Evolutionary conservation across 2,329 filamentous ascomycete species (phyloP).

Genomic region (Stemphylium vesicarium): DNA sequence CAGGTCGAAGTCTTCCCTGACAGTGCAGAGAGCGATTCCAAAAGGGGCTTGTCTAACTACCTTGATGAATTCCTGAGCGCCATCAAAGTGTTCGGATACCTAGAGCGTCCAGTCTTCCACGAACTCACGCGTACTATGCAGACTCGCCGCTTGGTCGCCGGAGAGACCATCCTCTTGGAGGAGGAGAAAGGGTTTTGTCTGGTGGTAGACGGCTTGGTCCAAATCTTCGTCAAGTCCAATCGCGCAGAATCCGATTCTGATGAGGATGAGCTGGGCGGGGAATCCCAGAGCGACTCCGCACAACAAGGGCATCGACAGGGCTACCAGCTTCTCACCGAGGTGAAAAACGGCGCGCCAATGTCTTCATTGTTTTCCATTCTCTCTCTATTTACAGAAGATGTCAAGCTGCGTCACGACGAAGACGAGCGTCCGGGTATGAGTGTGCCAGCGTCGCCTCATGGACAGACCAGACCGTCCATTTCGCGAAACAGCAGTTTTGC

Average conservation of each 20-base stretch:
- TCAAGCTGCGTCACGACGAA: slow-evolving; percentile 74
- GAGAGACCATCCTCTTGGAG: slow-evolving; percentile 92
- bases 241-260: slow-evolving; percentile 54
- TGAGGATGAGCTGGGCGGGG: slow-evolving; percentile 53
- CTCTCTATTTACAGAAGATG: slow-evolving; percentile 94
- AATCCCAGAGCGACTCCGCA: slow-evolving; percentile 62
- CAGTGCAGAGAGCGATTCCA: slow-evolving; percentile 84
- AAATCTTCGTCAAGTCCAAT: slow-evolving; percentile 96
- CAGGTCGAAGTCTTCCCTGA: slow-evolving; percentile 96
- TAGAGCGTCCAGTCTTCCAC: slow-evolving; percentile 96
- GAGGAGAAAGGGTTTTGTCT: slow-evolving; percentile 98
- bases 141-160: slow-evolving; percentile 92
- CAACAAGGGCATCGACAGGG: slow-evolving; percentile 72
- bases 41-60: slow-evolving; percentile 93
- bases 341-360: slow-evolving; percentile 98
- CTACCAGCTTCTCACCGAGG: slow-evolving; percentile 94
- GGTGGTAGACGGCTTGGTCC: slow-evolving; percentile 93
- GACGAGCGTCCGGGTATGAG: slow-evolving; percentile 63
- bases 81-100: slow-evolving; percentile 98
- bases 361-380: slow-evolving; percentile 97
- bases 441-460: slow-evolving; percentile 35
- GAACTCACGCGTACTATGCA: slow-evolving; percentile 98
- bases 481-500: slow-evolving; percentile 40
- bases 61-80: slow-evolving; percentile 97
- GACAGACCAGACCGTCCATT: slow-evolving; percentile 25